Base-by-base conservation (phyloP, 352 stramenopile species). In the Pythium myriotylum region DNA sequence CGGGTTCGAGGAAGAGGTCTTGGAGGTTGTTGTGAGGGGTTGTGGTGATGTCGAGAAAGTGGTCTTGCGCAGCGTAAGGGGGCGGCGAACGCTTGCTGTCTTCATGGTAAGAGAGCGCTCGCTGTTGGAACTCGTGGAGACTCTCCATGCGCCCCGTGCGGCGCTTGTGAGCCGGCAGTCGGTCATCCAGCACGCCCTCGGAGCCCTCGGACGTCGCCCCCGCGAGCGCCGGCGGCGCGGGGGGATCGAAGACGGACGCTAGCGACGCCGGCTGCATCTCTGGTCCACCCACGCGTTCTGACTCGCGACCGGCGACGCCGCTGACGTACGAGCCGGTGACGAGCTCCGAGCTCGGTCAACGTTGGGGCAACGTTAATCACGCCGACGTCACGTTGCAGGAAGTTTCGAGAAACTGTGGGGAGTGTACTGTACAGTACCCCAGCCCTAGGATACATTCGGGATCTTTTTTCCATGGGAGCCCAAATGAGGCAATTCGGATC, bases 81-180 rank as follows among this genome's bases (percentile, higher is more conserved):
- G 47, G 54, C 29, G 62, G 54, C 48, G 55, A 64, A n/a, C 39
- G 41, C 29, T 67, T 62, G 29, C 22, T 27, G 54, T 74, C 67
- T 20, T 74, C 62, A 22, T 76, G 48, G 33, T 91, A 91, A 26
- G 74, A 82, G 40, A 79, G 74, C 37, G 79, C 84, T 27, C 84
- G 84, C 65, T 92, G 84, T 68, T 92, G 82, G 72, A 94, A 94
- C 74, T 94, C 85, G 56, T 89, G 80, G 24, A 94, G 70, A 60
- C 82, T 92, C 40, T 72, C 72, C 49, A 94, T 91, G 48, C 83
- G 85, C 1, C 85, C 85, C 16, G 68, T 76, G 48, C 82, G 82
- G 45, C 82, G 82, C 73, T 88, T 77, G 56, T 91, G 78, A 17
- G 80, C 70, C 3, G 84, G 84, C 47, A 91, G 57, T 51, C 70